A percentile compares a stretch with the other conserved stretches of the same genome.
Conservation (phyloP, 345 rosid genomes). For the Theobroma cacao region DNA sequence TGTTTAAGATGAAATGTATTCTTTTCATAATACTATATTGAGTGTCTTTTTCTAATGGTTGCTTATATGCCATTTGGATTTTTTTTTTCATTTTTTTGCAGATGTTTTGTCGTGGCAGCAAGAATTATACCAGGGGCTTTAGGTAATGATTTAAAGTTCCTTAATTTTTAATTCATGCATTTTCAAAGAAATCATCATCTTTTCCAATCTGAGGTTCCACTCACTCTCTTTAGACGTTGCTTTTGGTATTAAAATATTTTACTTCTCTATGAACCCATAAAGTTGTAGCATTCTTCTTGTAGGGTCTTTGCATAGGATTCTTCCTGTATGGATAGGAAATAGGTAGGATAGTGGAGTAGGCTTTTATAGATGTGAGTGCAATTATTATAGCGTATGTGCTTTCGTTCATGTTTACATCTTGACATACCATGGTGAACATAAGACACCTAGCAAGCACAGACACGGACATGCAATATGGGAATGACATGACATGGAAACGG, state of each 20-base stretch:
- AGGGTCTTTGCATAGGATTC: not conserved
- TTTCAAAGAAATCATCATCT: not conserved
- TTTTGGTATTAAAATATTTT: not conserved
- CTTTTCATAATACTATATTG: not conserved
- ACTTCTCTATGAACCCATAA: not conserved
- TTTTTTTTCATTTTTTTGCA: conserved; percentile 33
- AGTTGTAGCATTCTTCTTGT: not conserved
- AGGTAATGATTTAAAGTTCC: conserved; percentile 45
- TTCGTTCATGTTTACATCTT: not conserved
- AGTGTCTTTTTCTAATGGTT: conserved; percentile 7
- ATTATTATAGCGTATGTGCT: not conserved
- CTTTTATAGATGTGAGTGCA: not conserved
- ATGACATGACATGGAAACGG: no score
- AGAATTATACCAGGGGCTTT: conserved; percentile 90
- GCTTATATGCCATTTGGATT: conserved; percentile 13
- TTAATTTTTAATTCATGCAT: not conserved
- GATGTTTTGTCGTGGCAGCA: conserved; percentile 98
- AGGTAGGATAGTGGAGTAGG: not conserved
- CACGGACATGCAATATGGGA: no score
- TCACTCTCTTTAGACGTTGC: conserved; percentile 1
- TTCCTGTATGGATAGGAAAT: no score
- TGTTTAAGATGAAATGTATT: not conserved
- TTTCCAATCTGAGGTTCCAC: not conserved
- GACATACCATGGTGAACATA: not conserved
- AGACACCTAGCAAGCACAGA: no score